Conservation (phyloP, 495 filamentous ascomycete species). For the Penicillium daleae region DNA sequence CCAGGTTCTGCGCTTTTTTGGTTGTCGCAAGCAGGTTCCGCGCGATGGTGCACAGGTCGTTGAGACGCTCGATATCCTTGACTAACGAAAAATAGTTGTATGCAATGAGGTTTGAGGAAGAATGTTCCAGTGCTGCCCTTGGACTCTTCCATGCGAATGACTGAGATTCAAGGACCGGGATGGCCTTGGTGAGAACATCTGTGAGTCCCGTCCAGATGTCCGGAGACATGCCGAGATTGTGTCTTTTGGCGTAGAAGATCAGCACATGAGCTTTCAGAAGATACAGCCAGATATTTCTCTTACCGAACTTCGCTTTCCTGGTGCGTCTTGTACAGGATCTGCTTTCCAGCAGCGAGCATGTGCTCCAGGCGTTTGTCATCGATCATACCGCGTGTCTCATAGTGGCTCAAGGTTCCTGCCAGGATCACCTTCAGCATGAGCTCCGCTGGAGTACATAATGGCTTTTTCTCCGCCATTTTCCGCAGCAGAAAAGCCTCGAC, state of each 20-base stretch:
- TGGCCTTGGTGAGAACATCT: constrained; percentile 61
- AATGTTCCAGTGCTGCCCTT: constrained; percentile 55
- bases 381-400: constrained; percentile 55
- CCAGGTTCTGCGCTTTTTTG: constrained; percentile 83
- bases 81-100: constrained; percentile 74
- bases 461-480: constrained; percentile 41
- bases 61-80: constrained; percentile 81
- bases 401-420: constrained; percentile 53
- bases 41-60: constrained; percentile 82
- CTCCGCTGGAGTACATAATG: constrained; percentile 51
- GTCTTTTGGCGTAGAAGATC: constrained; percentile 21
- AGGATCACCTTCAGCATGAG: constrained; percentile 54
- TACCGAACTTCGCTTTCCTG: constrained; percentile 56
- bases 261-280: background rate
- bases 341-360: constrained; percentile 54
- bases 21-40: constrained; percentile 83
- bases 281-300: background rate
- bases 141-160: constrained; percentile 64
- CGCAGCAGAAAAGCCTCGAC: constrained; percentile 4
- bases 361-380: constrained; percentile 55
- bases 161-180: constrained; percentile 64
- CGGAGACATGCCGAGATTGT: constrained; percentile 58
- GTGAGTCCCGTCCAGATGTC: constrained; percentile 73
- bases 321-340: constrained; percentile 55
- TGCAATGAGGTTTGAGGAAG: constrained; percentile 71